A percentile compares a stretch with the other conserved stretches of the same genome.
These are phyloP conservation scores for Aspergillus saccharolyticus DNA, from an alignment of 495 filamentous ascomycete genomes.

Conservation along the genomic window DNA sequence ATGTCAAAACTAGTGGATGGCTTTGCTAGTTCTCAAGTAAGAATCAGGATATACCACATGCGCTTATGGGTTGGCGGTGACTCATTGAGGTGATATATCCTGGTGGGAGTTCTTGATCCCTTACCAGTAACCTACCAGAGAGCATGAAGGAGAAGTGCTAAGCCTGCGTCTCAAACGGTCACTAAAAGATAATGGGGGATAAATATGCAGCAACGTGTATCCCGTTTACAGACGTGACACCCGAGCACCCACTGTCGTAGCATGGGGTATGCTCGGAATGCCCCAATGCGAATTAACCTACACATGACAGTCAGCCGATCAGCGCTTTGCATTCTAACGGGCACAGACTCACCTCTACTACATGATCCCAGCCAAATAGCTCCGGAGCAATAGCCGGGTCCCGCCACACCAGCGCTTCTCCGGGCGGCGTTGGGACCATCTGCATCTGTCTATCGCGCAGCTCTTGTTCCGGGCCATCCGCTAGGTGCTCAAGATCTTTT, in stretches of 20 bases:
- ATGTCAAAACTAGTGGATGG: too few relatives aligned
- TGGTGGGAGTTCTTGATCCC: too few relatives aligned
- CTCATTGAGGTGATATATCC: too few relatives aligned
- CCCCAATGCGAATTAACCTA: neutral
- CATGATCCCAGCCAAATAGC: neutral
- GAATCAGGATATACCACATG: too few relatives aligned
- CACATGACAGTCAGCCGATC: neutral
- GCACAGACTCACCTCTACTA: neutral
- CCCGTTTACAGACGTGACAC: neutral
- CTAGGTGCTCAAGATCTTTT: conserved; percentile 43
- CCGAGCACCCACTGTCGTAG: neutral
- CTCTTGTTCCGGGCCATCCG: conserved; percentile 42
- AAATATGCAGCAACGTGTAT: neutral
- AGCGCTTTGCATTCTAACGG: neutral
- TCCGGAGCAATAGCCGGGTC: neutral
- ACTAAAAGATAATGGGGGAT: too few relatives aligned
- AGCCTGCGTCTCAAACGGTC: too few relatives aligned
- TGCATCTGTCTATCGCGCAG: conserved; percentile 38
- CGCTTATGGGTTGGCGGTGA: too few relatives aligned
- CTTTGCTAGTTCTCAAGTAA: too few relatives aligned
- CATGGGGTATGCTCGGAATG: neutral
- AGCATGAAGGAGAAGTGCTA: too few relatives aligned
- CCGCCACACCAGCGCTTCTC: neutral
- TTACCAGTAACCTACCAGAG: too few relatives aligned
- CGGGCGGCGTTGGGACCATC: neutral